phyloP scores from a whole-genome alignment of 2,329 filamentous ascomycete genomes.

The Aspergillus ibericus region DNA sequence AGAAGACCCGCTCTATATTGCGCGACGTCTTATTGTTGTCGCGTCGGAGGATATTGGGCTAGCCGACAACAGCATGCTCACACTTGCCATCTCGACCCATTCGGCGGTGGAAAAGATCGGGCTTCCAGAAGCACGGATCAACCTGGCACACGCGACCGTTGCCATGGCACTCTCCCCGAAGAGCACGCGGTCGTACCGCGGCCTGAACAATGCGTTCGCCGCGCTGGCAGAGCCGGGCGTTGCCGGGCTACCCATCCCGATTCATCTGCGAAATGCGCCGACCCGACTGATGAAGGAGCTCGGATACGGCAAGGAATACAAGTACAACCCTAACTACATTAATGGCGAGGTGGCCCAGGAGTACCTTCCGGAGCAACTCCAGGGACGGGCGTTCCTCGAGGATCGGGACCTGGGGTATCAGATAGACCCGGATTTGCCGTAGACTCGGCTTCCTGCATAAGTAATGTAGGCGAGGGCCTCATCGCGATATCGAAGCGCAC shows the following conservation, averaged over 20 bases:
- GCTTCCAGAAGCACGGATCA: slow-evolving; percentile 91
- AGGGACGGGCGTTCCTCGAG: slow-evolving; percentile 73
- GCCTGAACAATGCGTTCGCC: slow-evolving; percentile 74
- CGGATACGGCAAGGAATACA: slow-evolving; percentile 87
- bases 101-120: slow-evolving; percentile 89
- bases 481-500: no score
- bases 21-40: slow-evolving; percentile 88
- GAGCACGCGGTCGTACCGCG: slow-evolving; percentile 82
- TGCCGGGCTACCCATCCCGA: slow-evolving; percentile 75
- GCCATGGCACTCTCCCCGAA: slow-evolving; percentile 80
- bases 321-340: slow-evolving; percentile 90
- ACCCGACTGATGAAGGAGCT: slow-evolving; percentile 91
- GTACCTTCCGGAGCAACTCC: slow-evolving; percentile 78
- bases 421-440: slow-evolving; percentile 66
- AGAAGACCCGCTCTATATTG: slow-evolving; percentile 90
- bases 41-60: slow-evolving; percentile 92
- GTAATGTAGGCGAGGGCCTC: no score
- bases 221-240: slow-evolving; percentile 81
- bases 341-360: slow-evolving; percentile 82
- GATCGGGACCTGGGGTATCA: slow-evolving; percentile 75
- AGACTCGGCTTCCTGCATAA: background rate
- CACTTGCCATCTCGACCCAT: slow-evolving; percentile 82
- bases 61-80: slow-evolving; percentile 79
- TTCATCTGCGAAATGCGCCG: slow-evolving; percentile 88
- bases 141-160: slow-evolving; percentile 81